These are phyloP conservation scores for Fraxinus albicans DNA, from an alignment of 305 asterid species.

Conservation along the genomic window DNA sequence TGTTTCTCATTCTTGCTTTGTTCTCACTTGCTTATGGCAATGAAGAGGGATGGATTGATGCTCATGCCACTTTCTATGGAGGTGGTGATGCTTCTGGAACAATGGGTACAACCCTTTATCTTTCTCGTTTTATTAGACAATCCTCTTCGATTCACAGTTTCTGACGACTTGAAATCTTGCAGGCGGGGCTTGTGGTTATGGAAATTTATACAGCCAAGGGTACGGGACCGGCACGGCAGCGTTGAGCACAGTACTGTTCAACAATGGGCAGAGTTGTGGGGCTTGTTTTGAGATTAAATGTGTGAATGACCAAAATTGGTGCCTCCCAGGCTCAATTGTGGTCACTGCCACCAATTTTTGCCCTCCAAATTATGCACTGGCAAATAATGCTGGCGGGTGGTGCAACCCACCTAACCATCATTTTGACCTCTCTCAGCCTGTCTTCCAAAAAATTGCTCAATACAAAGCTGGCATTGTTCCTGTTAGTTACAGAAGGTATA, in stretches of 20 bases:
- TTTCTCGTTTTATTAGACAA: background rate
- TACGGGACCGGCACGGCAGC: constrained; percentile 57
- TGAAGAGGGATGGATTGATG: constrained; percentile 40
- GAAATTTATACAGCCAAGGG: constrained; percentile 48
- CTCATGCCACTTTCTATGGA: constrained; percentile 59
- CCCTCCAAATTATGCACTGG: constrained; percentile 44
- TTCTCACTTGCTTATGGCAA: constrained; percentile 8
- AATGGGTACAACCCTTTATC: constrained; percentile 33
- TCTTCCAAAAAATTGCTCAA: constrained; percentile 37
- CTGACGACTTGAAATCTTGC: background rate
- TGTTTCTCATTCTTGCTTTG: constrained; percentile 9
- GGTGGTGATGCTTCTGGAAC: constrained; percentile 62
- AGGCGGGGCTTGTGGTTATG: constrained; percentile 62
- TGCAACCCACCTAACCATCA: constrained; percentile 53
- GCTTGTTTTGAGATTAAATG: constrained; percentile 52
- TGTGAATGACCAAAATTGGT: constrained; percentile 29
- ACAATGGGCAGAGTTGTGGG: constrained; percentile 52
- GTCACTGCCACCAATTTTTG: constrained; percentile 55
- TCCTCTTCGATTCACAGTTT: background rate
- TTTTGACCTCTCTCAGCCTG: constrained; percentile 56
- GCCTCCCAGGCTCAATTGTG: constrained; percentile 38
- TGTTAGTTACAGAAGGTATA: constrained; percentile 43
- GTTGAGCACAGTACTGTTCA: constrained; percentile 46
- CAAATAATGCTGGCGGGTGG: constrained; percentile 38
- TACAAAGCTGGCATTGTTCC: constrained; percentile 53